These are phyloP conservation scores for Posidonia australis DNA, from an alignment of 106 monocot genomes.

Conservation along the genomic window DNA sequence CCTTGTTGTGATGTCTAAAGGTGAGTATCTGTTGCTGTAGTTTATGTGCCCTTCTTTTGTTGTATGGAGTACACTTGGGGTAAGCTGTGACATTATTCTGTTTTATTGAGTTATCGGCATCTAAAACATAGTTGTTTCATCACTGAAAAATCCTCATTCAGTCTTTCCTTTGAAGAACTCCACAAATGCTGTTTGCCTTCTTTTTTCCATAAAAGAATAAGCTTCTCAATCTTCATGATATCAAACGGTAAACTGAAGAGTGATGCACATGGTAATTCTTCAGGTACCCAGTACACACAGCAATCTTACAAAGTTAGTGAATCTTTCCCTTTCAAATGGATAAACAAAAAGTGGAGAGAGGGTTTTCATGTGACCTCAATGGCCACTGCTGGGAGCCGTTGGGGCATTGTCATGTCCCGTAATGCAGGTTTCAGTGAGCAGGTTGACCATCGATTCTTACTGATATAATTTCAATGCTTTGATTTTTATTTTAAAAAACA, in stretches of 20 bases:
- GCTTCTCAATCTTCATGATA: too few relatives aligned
- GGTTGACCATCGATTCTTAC: too few relatives aligned
- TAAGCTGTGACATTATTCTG: too few relatives aligned
- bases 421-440: slow-evolving; percentile 45
- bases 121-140: too few relatives aligned
- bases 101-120: too few relatives aligned
- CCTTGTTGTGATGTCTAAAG: slow-evolving; percentile 27
- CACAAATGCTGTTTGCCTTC: background rate
- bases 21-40: background rate
- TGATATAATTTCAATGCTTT: too few relatives aligned
- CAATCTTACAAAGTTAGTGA: slow-evolving; percentile 87
- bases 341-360: slow-evolving; percentile 84
- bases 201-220: background rate
- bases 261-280: background rate
- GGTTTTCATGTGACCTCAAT: slow-evolving; percentile 79
- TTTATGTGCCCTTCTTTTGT: too few relatives aligned
- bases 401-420: slow-evolving; percentile 65
- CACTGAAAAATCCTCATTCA: too few relatives aligned
- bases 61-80: too few relatives aligned
- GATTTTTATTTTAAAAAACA: background rate
- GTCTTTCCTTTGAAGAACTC: too few relatives aligned
- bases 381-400: slow-evolving; percentile 55
- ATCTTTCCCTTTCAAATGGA: slow-evolving; percentile 81
- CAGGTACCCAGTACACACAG: slow-evolving; percentile 59
- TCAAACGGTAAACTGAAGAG: too few relatives aligned